Conservation (phyloP, 2,329 filamentous ascomycete genomes). For the Nakataea oryzae region DNA sequence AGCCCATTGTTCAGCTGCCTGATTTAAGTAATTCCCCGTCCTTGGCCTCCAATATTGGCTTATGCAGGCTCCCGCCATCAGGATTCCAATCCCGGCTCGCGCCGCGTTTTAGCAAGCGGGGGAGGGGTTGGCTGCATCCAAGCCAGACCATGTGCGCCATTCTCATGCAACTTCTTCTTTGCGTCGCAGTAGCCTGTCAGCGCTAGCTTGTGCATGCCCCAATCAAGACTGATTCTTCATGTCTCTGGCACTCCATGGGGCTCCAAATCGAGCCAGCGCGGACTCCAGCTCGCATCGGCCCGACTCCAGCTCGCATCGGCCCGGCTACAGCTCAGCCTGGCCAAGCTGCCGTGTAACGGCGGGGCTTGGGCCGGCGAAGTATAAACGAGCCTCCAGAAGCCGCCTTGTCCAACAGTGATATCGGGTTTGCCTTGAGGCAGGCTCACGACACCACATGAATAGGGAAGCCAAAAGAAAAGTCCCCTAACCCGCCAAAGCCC, state of each 20-base stretch:
- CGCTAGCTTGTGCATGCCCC: background rate
- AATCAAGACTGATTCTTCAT: background rate
- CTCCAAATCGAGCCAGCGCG: background rate
- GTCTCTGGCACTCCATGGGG: background rate
- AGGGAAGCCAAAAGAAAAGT: background rate
- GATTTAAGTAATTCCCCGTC: no score
- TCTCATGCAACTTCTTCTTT: background rate
- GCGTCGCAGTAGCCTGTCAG: background rate
- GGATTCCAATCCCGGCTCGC: background rate
- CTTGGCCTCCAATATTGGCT: no score
- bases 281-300: background rate
- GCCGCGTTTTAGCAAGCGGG: no score
- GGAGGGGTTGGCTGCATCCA: background rate
- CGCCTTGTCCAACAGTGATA: background rate
- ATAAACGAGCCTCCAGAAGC: background rate
- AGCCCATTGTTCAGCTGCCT: no score
- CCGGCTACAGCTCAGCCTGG: background rate
- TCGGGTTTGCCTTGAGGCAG: no score
- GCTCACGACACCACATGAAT: background rate
- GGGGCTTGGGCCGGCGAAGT: background rate
- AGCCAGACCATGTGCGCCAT: background rate
- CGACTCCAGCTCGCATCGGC: background rate
- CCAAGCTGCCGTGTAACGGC: background rate
- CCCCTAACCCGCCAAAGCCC: background rate
- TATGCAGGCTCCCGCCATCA: background rate